phyloP scores from a whole-genome alignment of 2,329 filamentous ascomycete species.

The Penicillium sumatraense region DNA sequence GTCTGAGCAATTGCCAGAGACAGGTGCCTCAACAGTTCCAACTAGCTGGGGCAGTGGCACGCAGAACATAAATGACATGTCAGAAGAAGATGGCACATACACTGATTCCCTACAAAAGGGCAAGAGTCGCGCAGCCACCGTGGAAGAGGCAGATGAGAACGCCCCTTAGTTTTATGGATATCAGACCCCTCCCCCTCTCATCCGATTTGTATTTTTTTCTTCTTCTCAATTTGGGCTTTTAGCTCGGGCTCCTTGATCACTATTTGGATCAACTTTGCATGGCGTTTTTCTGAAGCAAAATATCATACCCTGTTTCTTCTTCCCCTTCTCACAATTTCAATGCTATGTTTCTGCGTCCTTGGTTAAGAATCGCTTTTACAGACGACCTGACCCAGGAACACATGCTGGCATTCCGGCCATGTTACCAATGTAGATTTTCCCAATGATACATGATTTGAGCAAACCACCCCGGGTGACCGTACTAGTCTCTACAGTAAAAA shows the following conservation, averaged over 20 bases:
- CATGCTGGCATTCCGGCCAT: background rate
- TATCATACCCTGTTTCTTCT: constrained; percentile 29
- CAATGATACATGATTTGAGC: background rate
- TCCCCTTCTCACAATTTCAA: constrained; percentile 13
- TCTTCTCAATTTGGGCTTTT: background rate
- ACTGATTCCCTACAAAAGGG: constrained; percentile 36
- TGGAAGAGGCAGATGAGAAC: constrained; percentile 44
- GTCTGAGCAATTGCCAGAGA: constrained; percentile 22
- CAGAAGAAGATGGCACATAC: constrained; percentile 10
- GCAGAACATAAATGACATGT: background rate
- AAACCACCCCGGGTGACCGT: background rate
- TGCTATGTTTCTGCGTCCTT: background rate
- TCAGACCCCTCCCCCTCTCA: background rate
- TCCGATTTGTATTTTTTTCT: constrained; percentile 15
- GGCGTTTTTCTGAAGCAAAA: constrained; percentile 31
- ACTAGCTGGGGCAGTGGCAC: constrained; percentile 18
- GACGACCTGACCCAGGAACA: background rate
- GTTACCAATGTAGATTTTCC: background rate
- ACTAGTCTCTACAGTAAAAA: background rate
- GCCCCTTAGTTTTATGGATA: constrained; percentile 13
- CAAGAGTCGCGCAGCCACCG: constrained; percentile 38
- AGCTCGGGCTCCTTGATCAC: constrained; percentile 5
- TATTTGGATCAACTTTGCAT: constrained; percentile 28
- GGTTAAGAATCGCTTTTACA: background rate
- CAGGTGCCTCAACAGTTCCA: constrained; percentile 15